Evolutionary conservation across 345 rosid species (phyloP).

Genomic region (Gossypioides kirkii): DNA sequence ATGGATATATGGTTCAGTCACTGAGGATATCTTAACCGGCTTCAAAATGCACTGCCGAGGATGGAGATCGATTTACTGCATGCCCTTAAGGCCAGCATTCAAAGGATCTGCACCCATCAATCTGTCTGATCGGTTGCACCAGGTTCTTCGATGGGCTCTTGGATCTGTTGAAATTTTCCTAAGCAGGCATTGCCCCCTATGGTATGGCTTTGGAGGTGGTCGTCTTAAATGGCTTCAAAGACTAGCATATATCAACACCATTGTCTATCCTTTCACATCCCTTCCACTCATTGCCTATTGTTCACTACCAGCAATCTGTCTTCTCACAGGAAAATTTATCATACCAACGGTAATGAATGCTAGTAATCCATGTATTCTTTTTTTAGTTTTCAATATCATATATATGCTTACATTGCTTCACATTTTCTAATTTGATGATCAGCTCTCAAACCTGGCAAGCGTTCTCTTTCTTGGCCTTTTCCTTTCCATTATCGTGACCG

Average conservation of each 20-base stretch:
- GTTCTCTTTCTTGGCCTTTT: constrained; percentile 85
- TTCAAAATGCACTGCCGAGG: constrained; percentile 99
- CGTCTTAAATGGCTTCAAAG: constrained; percentile 94
- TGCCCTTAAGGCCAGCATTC: constrained; percentile 96
- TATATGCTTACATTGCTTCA: neutral
- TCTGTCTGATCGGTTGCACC: constrained; percentile 86
- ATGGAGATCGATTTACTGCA: constrained; percentile 96
- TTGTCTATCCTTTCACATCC: constrained; percentile 96
- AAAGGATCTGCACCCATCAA: constrained; percentile 99
- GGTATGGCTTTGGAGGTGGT: constrained; percentile 96
- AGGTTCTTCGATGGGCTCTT: constrained; percentile 97
- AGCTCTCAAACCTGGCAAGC: constrained; percentile 95
- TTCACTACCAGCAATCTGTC: constrained; percentile 87
- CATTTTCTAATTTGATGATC: constrained; percentile 2
- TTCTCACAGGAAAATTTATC: constrained; percentile 94
- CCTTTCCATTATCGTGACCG: constrained; percentile 74
- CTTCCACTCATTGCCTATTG: constrained; percentile 93
- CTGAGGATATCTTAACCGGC: constrained; percentile 93
- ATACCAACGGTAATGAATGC: constrained; percentile 71
- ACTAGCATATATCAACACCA: constrained; percentile 83
- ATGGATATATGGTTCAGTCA: constrained; percentile 95
- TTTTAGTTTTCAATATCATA: neutral
- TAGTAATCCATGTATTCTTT: neutral
- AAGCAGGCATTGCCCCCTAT: constrained; percentile 92
- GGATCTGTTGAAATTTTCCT: constrained; percentile 95